These are phyloP conservation scores for Magnusiomyces suaveolens DNA, from an alignment of 1,139 yeast genomes.

Conservation along the genomic window DNA sequence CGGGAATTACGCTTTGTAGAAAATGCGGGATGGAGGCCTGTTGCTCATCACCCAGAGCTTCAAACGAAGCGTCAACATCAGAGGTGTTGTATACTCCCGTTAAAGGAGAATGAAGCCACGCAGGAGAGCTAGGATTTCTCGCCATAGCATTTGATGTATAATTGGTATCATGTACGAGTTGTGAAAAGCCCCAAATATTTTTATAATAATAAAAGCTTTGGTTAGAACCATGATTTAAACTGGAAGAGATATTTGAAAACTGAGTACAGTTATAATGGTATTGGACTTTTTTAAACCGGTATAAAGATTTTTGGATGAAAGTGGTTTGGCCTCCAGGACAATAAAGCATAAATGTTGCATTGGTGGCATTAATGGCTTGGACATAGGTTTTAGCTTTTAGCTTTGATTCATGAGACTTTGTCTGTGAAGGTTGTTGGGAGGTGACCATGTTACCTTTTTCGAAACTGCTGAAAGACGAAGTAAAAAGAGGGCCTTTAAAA, in stretches of 20 bases:
- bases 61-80: neutral
- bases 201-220: neutral
- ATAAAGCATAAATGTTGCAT: constrained; percentile 7
- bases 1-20: constrained; percentile 13
- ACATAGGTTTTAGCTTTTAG: neutral
- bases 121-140: neutral
- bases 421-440: neutral
- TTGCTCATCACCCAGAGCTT: neutral
- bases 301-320: neutral
- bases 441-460: neutral
- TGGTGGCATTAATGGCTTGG: neutral
- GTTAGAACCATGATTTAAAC: neutral
- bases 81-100: neutral
- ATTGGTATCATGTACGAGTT: neutral
- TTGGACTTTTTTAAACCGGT: neutral
- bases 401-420: too few species aligned
- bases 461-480: neutral
- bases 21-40: constrained; percentile 3
- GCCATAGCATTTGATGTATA: constrained; percentile 2
- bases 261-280: neutral
- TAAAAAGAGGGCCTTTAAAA: too few species aligned
- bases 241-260: neutral
- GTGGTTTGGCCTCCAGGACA: constrained; percentile 13
- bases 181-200: neutral
- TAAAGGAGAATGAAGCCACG: neutral